A percentile compares a stretch with the other conserved stretches of the same genome.
These are phyloP conservation scores for Aspergillus novoparasiticus DNA, from an alignment of 2,329 filamentous ascomycete species.

Conservation along the genomic window DNA sequence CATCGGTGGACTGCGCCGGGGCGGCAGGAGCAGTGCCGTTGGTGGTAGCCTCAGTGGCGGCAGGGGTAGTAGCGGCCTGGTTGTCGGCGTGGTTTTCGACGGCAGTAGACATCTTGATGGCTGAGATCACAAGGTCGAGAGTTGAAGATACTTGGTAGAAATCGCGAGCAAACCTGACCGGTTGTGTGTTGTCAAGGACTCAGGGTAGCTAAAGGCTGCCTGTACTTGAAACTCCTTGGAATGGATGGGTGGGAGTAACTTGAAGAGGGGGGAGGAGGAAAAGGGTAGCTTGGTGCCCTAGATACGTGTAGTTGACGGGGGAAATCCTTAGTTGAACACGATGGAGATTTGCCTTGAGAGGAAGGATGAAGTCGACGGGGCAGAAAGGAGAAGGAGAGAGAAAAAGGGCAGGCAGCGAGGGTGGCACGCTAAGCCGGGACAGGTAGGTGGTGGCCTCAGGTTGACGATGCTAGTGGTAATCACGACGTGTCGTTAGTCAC, in stretches of 20 bases:
- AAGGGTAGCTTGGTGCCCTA: conserved; percentile 93
- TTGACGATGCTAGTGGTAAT: not conserved
- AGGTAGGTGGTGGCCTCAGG: conserved; percentile 14
- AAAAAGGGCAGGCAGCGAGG: conserved; percentile 24
- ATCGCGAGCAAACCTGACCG: conserved; percentile 32
- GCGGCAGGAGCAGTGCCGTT: conserved; percentile 67
- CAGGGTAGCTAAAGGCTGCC: conserved; percentile 59
- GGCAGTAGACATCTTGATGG: conserved; percentile 76
- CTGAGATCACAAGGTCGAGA: conserved; percentile 45
- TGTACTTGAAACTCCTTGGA: conserved; percentile 23
- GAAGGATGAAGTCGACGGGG: conserved; percentile 25
- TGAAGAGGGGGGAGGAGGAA: conserved; percentile 63
- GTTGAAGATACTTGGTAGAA: conserved; percentile 39
- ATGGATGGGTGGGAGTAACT: conserved; percentile 22
- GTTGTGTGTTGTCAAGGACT: conserved; percentile 57
- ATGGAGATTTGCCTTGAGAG: conserved; percentile 27
- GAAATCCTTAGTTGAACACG: conserved; percentile 23
- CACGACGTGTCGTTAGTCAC: conserved; percentile 2
- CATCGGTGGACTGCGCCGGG: conserved; percentile 70
- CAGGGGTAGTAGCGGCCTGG: conserved; percentile 57
- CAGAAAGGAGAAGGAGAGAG: conserved; percentile 28
- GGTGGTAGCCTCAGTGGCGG: conserved; percentile 62
- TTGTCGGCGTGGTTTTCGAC: conserved; percentile 70
- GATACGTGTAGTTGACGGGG: conserved; percentile 49
- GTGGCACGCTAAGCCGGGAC: conserved; percentile 15